These are phyloP conservation scores for Mucor piriformis DNA, from an alignment of 371 early-diverging fungal genomes.

Conservation along the genomic window DNA sequence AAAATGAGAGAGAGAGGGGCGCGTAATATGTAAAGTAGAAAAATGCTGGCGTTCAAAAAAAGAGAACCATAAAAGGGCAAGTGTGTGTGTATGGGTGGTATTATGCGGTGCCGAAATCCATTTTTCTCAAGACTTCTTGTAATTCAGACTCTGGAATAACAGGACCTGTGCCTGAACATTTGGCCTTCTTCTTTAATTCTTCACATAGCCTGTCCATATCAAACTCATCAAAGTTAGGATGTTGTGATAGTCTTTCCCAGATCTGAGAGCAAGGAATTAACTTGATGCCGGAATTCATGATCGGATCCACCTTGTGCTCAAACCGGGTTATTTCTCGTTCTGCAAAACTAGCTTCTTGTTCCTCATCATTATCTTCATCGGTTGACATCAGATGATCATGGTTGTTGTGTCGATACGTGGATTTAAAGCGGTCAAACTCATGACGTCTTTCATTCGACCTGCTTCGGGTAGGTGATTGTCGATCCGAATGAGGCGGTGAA, in stretches of 20 bases:
- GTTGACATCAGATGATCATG: not conserved
- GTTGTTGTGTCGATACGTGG: not conserved
- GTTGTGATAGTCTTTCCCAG: slow-evolving; percentile 60
- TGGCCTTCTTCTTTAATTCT: slow-evolving; percentile 57
- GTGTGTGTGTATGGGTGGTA: no score
- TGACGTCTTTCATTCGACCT: not conserved
- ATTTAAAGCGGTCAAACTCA: not conserved
- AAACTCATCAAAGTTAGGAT: slow-evolving; percentile 59
- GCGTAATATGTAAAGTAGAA: no score
- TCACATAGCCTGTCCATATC: slow-evolving; percentile 42
- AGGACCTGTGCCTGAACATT: slow-evolving; percentile 60
- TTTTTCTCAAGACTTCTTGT: slow-evolving; percentile 25
- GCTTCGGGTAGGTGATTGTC: slow-evolving; percentile 5
- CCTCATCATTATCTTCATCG: slow-evolving; percentile 8
- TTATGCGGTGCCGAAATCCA: slow-evolving; percentile 12
- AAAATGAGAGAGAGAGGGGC: no score
- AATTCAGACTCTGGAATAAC: slow-evolving; percentile 53
- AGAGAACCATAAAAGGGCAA: not conserved
- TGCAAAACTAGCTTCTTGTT: slow-evolving; percentile 20
- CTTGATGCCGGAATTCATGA: slow-evolving; percentile 9
- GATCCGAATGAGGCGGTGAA: slow-evolving; percentile 2
- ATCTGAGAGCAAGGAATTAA: slow-evolving; percentile 47
- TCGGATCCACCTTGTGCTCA: slow-evolving; percentile 16
- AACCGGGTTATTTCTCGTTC: slow-evolving; percentile 20
- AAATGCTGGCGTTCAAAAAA: not conserved